These are phyloP conservation scores for Neospermospora avenae DNA, from an alignment of 2,329 filamentous ascomycete species.

Conservation along the genomic window DNA sequence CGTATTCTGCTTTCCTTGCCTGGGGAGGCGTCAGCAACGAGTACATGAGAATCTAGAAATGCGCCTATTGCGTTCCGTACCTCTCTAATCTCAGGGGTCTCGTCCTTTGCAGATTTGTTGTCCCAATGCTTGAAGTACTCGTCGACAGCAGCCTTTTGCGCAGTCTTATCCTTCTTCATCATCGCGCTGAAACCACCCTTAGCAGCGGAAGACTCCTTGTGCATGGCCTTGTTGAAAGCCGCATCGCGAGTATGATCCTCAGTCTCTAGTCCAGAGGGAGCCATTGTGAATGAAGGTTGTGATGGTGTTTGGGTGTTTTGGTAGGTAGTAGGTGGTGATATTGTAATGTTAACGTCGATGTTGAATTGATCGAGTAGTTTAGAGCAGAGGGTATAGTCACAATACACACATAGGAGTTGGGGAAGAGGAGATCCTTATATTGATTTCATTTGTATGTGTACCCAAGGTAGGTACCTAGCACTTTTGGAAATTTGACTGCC, in stretches of 20 bases:
- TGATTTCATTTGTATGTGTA: background rate
- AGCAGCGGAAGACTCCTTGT: constrained; percentile 66
- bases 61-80: constrained; percentile 55
- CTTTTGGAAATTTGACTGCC: background rate
- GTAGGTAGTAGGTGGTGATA: no score
- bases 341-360: constrained; percentile 3
- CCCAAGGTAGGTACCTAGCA: background rate
- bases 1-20: constrained; percentile 83
- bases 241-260: constrained; percentile 86
- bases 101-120: constrained; percentile 72
- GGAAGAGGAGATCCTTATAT: constrained; percentile 6
- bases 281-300: constrained; percentile 25
- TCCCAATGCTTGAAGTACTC: constrained; percentile 99
- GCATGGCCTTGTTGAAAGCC: constrained; percentile 84
- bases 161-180: constrained; percentile 75
- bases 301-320: no score
- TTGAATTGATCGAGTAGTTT: constrained; percentile 2
- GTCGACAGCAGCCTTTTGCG: constrained; percentile 79
- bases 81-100: constrained; percentile 80
- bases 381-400: background rate
- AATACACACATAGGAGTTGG: background rate
- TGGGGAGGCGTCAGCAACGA: constrained; percentile 37
- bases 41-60: background rate
- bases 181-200: constrained; percentile 77
- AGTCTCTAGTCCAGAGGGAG: constrained; percentile 58